Conservation (phyloP, 208 protist genomes). For the Strigomonas culicis region DNA sequence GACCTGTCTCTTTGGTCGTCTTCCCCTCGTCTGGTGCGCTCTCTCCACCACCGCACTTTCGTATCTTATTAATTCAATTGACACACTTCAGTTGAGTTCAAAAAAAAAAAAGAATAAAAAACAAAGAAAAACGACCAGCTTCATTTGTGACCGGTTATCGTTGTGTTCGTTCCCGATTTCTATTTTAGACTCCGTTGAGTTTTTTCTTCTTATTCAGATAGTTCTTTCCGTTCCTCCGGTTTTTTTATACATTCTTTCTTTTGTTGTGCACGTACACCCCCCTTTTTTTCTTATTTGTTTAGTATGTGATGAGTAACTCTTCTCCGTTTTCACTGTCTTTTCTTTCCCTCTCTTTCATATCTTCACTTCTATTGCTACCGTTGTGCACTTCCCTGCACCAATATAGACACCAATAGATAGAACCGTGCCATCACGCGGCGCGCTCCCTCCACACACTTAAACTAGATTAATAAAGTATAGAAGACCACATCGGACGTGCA, state of each 20-base stretch:
- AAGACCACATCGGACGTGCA: background rate
- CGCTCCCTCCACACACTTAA: background rate
- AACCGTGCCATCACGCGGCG: background rate
- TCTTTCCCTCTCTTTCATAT: conserved; percentile 17
- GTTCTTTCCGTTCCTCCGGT: background rate
- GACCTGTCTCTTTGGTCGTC: no score
- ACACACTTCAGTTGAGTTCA: no score
- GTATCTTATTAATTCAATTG: no score
- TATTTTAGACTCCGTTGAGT: conserved; percentile 14
- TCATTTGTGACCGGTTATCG: no score
- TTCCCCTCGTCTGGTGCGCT: no score
- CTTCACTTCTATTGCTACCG: conserved; percentile 1
- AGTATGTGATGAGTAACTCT: background rate
- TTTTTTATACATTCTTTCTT: conserved; percentile 20
- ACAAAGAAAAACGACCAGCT: no score
- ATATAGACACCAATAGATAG: background rate
- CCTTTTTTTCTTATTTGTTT: conserved; percentile 14
- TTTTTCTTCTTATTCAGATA: conserved; percentile 21
- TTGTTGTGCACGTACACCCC: background rate
- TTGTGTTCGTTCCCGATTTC: no score
- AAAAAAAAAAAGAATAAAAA: no score
- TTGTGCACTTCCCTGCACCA: background rate
- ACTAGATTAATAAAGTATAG: background rate
- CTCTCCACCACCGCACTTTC: no score
- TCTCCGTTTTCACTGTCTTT: conserved; percentile 9